Evolutionary conservation across 2,329 filamentous ascomycete species (phyloP), one percentile per base, ranked within the genome.

Genomic region (Sarocladium kiliense): DNA sequence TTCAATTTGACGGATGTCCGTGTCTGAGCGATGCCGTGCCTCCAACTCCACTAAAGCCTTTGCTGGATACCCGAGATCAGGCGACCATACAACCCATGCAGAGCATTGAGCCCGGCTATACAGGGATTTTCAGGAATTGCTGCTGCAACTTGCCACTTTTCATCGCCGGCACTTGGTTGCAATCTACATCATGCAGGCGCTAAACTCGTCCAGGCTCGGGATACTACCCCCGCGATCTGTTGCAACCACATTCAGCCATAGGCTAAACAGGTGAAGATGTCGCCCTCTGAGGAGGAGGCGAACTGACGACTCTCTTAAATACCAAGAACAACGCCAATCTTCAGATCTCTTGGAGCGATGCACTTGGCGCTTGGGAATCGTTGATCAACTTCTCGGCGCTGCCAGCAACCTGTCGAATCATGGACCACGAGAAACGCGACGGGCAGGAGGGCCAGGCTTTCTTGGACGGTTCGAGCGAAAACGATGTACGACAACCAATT

Each of bases 381-480:
- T 4, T 14, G n/a, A 34, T 21, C 47, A n/a, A 30, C 18, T 9
- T 9, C 27, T 51, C 47, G 47, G 27, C 47, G 27, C 12, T 27
- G 16, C 23, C 11, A 25, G 26, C 11, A 9, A 36, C 10, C 21
- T 32, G 25, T 34, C 47, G 47, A 51, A 23, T 23, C 26, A 51
- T 51, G 47, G 47, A 34, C 3, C 47, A 51, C 26, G 47, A 34
- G n/a, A 51, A 51, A 23, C 47, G 19, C 23, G 47, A 51, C 4
- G 44, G 44, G 23, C 27, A 51, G 3, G 47, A 51, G 16, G 47
- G 27, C 3, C 47, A 51, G 16, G 47, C 47, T 2, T 51, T 51
- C 21, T 18, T 51, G 47, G 47, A 51, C 47, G 47, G 36, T 21
- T 12, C 26, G n/a, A 51, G 47, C 47, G 47, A 51, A 19, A 21